Evolutionary conservation across 345 rosid species (phyloP).

Genomic region (Salix purpurea): DNA sequence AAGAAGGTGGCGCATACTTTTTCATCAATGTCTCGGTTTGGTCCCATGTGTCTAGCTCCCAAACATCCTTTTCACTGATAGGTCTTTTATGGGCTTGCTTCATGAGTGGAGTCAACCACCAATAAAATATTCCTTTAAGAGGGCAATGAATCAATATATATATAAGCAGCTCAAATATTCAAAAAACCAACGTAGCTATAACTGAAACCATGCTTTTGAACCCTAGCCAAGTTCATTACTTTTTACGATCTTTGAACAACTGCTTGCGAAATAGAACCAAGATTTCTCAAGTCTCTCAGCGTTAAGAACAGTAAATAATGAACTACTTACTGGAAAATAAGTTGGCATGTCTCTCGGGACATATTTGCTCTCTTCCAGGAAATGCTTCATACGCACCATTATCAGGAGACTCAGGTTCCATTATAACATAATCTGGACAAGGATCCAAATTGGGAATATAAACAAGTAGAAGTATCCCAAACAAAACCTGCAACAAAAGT

Average conservation of each 20-base stretch:
- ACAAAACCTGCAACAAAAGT: conserved; percentile 18
- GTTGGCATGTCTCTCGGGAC: conserved; percentile 31
- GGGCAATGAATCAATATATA: neutral
- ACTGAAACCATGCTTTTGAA: neutral
- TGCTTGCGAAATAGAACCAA: neutral
- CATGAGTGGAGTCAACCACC: conserved; percentile 94
- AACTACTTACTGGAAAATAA: conserved; percentile 25
- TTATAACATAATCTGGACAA: conserved; percentile 20
- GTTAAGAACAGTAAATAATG: neutral
- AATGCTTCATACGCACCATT: conserved; percentile 28
- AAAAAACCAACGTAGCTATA: neutral
- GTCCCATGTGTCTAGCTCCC: conserved; percentile 96
- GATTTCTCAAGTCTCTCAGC: neutral
- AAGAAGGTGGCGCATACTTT: conserved; percentile 11
- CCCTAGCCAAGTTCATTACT: neutral
- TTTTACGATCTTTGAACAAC: neutral
- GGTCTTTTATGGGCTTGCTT: conserved; percentile 73
- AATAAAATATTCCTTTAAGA: conserved; percentile 31
- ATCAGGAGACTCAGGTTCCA: conserved; percentile 15
- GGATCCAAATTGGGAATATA: conserved; percentile 29
- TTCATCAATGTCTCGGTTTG: conserved; percentile 64
- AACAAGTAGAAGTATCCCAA: conserved; percentile 23
- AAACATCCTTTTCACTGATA: conserved; percentile 86
- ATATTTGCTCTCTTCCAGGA: conserved; percentile 26
- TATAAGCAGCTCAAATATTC: neutral